Evolutionary conservation across 106 monocot genomes (phyloP), one percentile per base, ranked within the genome.

Genomic region (Vanilla planifolia): DNA sequence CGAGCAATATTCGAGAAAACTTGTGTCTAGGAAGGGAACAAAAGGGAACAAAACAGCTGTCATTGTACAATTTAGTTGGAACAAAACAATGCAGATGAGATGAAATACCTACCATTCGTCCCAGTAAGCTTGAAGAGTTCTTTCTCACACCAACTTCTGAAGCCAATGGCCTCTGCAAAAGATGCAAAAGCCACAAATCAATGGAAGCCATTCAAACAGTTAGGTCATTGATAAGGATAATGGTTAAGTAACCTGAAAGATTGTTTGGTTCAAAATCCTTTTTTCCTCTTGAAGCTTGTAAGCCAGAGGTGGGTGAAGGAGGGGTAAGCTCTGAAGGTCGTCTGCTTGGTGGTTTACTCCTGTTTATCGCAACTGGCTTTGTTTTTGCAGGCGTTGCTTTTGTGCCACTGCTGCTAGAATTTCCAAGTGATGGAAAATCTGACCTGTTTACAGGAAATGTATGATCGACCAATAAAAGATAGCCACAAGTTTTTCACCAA

Each of bases 61-160:
- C 28, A 55, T 55, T 4, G 6, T 30, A 55, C 53, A 29, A 17
- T 13, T 2, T 55, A 23, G 32, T 16, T 6, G 30, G 32, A 28
- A 29, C 28, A 6, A 37, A 37, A 5, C 37, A 37, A 37, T 37
- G 37, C 10, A 10, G 37, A 13, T 15, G 51, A 11, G 8, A 26
- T 26, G 27, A 1, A 13, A 5, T 2, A 5, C 8, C 15, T 83
- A 94, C 96, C 96, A 51, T 62, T 80, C 15, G 87, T 55, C 21
- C 96, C 91, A 21, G 96, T 98, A 26, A 98, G 86, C 63, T 78
- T 78, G 48, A 52, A 21, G 69, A 81, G 65, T 68, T 98, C 88
- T 62, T 63, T 62, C 60, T 85, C 88, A 5, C 84, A 98, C 96
- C 96, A 98, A 32, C 85, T 72, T 40, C 91, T 74, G 91, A 98